Conservation (phyloP, 768 basidiomycete species). For the Candolleomyces aberdarensis region DNA sequence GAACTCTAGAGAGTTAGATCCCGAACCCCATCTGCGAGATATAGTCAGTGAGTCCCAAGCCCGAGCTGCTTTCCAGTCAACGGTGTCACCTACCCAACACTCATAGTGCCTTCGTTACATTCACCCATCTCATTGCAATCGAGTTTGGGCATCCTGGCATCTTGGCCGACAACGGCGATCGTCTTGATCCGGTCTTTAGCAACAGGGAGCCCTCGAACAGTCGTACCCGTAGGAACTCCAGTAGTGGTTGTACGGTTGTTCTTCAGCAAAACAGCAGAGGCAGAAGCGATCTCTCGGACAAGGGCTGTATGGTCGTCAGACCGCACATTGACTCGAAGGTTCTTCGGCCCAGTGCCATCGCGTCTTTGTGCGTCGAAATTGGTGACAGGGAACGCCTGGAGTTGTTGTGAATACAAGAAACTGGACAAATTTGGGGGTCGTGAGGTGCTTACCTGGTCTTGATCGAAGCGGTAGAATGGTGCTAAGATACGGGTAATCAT, state of each 20-base stretch:
- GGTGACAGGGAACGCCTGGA: conserved; percentile 40
- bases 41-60: no score
- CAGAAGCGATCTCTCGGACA: conserved; percentile 60
- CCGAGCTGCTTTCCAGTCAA: conserved; percentile 10
- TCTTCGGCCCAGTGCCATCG: conserved; percentile 43
- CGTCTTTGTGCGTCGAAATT: conserved; percentile 46
- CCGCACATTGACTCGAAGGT: conserved; percentile 42
- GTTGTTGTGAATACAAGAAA: no score
- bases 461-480: conserved; percentile 45
- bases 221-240: conserved; percentile 29
- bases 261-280: conserved; percentile 67
- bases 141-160: conserved; percentile 48
- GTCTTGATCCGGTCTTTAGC: conserved; percentile 48
- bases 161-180: conserved; percentile 59
- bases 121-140: conserved; percentile 47
- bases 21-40: conserved; percentile 44
- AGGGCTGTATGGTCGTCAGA: conserved; percentile 45
- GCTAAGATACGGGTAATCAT: conserved; percentile 47
- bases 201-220: conserved; percentile 40
- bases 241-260: conserved; percentile 45
- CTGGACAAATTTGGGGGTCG: no score
- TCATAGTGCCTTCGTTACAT: conserved; percentile 58
- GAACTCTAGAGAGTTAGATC: conserved; percentile 44
- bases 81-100: conserved; percentile 48
- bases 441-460: conserved; percentile 36